Evolutionary conservation across 306 rosid species (phyloP).

Genomic region (Hylodesmum podocarpum): DNA sequence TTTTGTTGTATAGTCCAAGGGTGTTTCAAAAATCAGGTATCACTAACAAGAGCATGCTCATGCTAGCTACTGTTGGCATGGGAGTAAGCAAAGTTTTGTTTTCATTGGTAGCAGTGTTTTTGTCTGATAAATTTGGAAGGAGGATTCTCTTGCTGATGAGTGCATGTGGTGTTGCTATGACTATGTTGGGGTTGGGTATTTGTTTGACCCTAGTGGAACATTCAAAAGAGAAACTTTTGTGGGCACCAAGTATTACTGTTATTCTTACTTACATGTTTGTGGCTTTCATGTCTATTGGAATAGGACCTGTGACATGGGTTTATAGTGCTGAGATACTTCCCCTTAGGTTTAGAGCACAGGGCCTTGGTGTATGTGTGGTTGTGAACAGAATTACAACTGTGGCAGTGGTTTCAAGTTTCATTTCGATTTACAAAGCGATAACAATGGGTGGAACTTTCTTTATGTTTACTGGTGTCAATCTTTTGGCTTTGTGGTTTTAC

Average conservation of each 20-base stretch:
- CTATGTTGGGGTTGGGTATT: conserved; percentile 39
- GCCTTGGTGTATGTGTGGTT: conserved; percentile 47
- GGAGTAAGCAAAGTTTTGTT: conserved; percentile 49
- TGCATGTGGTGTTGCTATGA: conserved; percentile 37
- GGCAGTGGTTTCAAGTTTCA: conserved; percentile 42
- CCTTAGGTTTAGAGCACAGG: conserved; percentile 58
- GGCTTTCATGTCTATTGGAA: conserved; percentile 51
- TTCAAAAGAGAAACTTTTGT: conserved; percentile 21
- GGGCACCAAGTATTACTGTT: conserved; percentile 49
- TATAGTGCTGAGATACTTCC: conserved; percentile 73
- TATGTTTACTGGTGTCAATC: conserved; percentile 43
- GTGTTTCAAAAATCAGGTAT: conserved; percentile 62
- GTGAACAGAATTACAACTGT: conserved; percentile 58
- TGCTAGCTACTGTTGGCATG: conserved; percentile 56
- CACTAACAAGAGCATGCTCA: conserved; percentile 39
- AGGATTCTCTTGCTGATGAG: conserved; percentile 44
- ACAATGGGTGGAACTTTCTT: conserved; percentile 64
- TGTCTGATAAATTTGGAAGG: conserved; percentile 34
- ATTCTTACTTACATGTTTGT: conserved; percentile 37
- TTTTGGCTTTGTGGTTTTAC: conserved; percentile 47
- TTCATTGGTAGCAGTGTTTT: conserved; percentile 37
- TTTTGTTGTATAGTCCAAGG: conserved; percentile 61
- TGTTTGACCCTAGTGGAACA: conserved; percentile 50
- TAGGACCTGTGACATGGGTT: conserved; percentile 73
- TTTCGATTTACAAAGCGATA: conserved; percentile 50